Conservation (phyloP, 805 yeast genomes). For the Kluyveromyces aestuarii region DNA sequence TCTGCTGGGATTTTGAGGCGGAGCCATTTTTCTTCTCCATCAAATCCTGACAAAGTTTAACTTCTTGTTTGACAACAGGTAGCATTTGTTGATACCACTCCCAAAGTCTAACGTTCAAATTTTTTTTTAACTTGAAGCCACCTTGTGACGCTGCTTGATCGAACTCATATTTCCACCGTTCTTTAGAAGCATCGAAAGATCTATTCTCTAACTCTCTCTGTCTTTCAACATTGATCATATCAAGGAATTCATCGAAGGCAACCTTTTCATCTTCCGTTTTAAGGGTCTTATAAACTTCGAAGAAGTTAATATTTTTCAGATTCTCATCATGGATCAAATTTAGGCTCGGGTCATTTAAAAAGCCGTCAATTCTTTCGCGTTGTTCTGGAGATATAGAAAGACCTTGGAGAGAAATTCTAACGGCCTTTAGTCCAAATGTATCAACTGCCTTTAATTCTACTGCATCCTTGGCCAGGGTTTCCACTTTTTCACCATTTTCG, state of each 20-base stretch:
- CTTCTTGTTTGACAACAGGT: conserved; percentile 63
- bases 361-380: conserved; percentile 23
- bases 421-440: conserved; percentile 68
- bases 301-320: conserved; percentile 43
- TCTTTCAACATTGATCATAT: conserved; percentile 62
- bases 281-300: conserved; percentile 51
- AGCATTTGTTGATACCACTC: conserved; percentile 73
- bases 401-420: conserved; percentile 64
- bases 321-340: conserved; percentile 27
- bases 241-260: conserved; percentile 58
- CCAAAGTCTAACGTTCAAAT: conserved; percentile 68
- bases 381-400: conserved; percentile 28
- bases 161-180: conserved; percentile 79
- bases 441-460: conserved; percentile 56
- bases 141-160: conserved; percentile 59
- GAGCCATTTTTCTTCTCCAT: conserved; percentile 8
- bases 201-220: conserved; percentile 65
- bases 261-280: conserved; percentile 38
- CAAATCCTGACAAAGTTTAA: conserved; percentile 42
- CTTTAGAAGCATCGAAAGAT: conserved; percentile 77
- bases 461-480: conserved; percentile 44
- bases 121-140: conserved; percentile 43
- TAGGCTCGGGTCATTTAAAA: conserved; percentile 29
- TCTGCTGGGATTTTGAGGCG: conserved; percentile 21
- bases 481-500: conserved; percentile 21